These are phyloP conservation scores for Syncephalastrum contaminatum DNA, from an alignment of 371 early-diverging fungal species.

Conservation along the genomic window DNA sequence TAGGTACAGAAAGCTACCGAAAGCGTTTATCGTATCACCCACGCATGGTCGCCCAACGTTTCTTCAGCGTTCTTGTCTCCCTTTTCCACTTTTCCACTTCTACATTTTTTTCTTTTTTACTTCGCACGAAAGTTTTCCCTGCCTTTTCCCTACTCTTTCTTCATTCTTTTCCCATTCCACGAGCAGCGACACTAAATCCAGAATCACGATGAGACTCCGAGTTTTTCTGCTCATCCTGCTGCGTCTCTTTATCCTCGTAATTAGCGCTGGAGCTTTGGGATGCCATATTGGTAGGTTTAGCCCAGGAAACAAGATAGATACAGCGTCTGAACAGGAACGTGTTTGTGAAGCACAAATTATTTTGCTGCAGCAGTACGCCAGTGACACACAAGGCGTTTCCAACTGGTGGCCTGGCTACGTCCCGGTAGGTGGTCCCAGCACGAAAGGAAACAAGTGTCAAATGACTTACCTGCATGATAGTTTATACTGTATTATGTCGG, in stretches of 20 bases:
- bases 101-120: no score
- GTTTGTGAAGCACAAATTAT: conserved; percentile 24
- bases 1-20: no score
- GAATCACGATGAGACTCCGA: conserved; percentile 13
- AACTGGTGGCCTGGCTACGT: conserved; percentile 29
- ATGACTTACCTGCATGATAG: conserved; percentile 12
- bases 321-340: not conserved
- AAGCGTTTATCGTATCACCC: no score
- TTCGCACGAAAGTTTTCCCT: no score
- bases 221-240: conserved; percentile 19
- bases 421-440: conserved; percentile 18
- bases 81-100: no score
- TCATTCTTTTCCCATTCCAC: no score
- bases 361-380: conserved; percentile 15
- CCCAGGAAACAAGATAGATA: not conserved
- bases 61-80: no score
- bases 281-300: conserved; percentile 21
- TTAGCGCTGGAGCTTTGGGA: conserved; percentile 17
- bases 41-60: no score
- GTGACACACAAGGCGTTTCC: conserved; percentile 3
- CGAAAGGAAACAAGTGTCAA: conserved; percentile 1
- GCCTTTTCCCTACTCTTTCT: no score
- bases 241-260: conserved; percentile 15
- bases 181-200: not conserved
- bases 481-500: conserved; percentile 45